Percentiles rank a stretch among this genome's conserved stretches.
These are phyloP conservation scores for Hanseniaspora uvarum DNA, from an alignment of 1,139 yeast genomes.

Conservation along the genomic window DNA sequence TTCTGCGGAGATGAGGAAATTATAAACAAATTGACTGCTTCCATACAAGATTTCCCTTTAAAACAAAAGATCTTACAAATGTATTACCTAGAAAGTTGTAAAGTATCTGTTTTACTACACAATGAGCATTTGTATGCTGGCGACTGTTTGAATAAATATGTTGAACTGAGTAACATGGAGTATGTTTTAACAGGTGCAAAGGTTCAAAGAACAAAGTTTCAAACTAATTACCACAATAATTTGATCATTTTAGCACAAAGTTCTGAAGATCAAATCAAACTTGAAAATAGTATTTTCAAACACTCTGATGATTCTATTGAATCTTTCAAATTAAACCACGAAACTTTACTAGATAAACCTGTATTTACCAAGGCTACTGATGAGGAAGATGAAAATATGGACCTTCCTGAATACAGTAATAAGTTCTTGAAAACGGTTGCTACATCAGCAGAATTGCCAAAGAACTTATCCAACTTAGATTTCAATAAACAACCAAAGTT, in stretches of 20 bases:
- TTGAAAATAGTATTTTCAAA: slow-evolving; percentile 21
- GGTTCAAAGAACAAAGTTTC: slow-evolving; percentile 81
- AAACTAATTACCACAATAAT: slow-evolving; percentile 57
- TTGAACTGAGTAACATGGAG: slow-evolving; percentile 48
- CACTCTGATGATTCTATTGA: slow-evolving; percentile 30
- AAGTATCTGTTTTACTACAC: slow-evolving; percentile 49
- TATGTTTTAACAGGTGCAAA: slow-evolving; percentile 75
- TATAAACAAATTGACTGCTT: slow-evolving; percentile 27
- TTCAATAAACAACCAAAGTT: slow-evolving; percentile 76
- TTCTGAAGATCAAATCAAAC: slow-evolving; percentile 25
- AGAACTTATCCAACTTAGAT: slow-evolving; percentile 46
- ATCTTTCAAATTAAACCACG: slow-evolving; percentile 59
- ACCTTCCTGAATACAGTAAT: slow-evolving; percentile 28
- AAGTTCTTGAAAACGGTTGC: slow-evolving; percentile 51
- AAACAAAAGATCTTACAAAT: slow-evolving; percentile 36
- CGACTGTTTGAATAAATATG: slow-evolving; percentile 45
- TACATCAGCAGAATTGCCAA: slow-evolving; percentile 55
- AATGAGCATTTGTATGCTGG: slow-evolving; percentile 45
- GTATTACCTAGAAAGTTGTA: slow-evolving; percentile 58
- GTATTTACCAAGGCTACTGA: slow-evolving; percentile 37
- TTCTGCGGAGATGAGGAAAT: slow-evolving; percentile 35
- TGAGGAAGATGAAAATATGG: slow-evolving; percentile 30
- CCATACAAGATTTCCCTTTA: slow-evolving; percentile 23
- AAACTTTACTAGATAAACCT: slow-evolving; percentile 68
- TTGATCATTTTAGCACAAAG: slow-evolving; percentile 67